Percentiles rank a stretch among this genome's conserved stretches.
These are phyloP conservation scores for Penicillium glabrum DNA, from an alignment of 2,329 filamentous ascomycete genomes.

Conservation along the genomic window DNA sequence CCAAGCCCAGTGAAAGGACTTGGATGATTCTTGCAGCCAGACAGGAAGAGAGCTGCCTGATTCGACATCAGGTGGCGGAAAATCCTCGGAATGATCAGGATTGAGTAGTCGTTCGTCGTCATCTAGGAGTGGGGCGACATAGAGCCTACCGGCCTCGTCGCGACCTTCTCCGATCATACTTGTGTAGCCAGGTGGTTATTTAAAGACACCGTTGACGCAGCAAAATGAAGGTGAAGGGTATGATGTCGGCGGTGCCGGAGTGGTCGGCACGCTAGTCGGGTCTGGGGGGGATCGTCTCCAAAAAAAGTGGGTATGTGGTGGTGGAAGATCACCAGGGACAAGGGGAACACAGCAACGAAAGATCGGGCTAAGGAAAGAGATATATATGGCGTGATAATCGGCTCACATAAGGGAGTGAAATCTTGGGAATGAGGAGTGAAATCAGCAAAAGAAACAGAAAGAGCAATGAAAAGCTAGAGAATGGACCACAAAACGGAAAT, in stretches of 20 bases:
- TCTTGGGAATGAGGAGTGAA: neutral
- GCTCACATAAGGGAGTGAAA: neutral
- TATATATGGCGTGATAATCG: neutral
- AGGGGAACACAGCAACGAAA: conserved; percentile 1
- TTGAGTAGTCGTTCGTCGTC: conserved; percentile 35
- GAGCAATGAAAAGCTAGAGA: neutral
- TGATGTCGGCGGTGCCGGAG: conserved; percentile 18
- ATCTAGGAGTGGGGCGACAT: conserved; percentile 35
- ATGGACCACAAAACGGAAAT: neutral
- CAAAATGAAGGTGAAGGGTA: conserved; percentile 13
- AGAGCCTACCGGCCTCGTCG: conserved; percentile 32
- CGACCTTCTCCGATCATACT: conserved; percentile 32
- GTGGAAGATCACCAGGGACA: conserved; percentile 15
- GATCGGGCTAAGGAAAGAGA: neutral
- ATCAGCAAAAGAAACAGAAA: neutral
- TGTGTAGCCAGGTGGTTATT: neutral
- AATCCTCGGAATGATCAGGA: conserved; percentile 36
- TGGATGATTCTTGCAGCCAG: conserved; percentile 50
- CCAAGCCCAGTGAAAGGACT: conserved; percentile 50
- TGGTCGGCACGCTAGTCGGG: conserved; percentile 18
- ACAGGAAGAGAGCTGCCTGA: conserved; percentile 39
- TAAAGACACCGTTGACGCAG: neutral
- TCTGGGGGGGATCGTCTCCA: conserved; percentile 18
- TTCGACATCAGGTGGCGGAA: conserved; percentile 30
- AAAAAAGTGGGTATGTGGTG: conserved; percentile 13